Conservation (phyloP, 352 stramenopile genomes). For the Phytophthora capsici region DNA sequence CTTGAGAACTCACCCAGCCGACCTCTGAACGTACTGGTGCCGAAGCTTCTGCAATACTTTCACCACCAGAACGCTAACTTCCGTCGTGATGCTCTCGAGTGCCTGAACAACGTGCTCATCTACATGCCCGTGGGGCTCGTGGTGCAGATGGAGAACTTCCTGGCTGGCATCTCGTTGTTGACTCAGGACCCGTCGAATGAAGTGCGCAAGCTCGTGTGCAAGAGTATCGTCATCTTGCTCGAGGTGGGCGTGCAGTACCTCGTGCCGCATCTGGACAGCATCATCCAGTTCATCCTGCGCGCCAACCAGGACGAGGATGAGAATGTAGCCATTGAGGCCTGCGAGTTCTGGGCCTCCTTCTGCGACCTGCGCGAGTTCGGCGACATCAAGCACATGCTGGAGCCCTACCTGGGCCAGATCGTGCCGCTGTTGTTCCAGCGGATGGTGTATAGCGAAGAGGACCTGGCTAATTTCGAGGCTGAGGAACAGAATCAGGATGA, state of each 20-base stretch:
- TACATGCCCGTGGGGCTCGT: conserved; percentile 90
- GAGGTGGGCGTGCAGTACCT: conserved; percentile 91
- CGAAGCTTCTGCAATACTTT: conserved; percentile 91
- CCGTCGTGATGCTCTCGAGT: conserved; percentile 88
- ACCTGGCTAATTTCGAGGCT: conserved; percentile 90
- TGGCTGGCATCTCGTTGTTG: conserved; percentile 89
- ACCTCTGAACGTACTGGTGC: conserved; percentile 87
- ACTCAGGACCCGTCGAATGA: conserved; percentile 84
- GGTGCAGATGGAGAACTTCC: conserved; percentile 91
- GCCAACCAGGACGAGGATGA: conserved; percentile 88
- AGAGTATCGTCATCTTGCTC: conserved; percentile 91
- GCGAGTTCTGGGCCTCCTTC: conserved; percentile 92
- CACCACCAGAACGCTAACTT: conserved; percentile 79
- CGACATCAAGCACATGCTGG: conserved; percentile 92
- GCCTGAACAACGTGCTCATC: conserved; percentile 90
- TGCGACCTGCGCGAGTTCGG: conserved; percentile 89
- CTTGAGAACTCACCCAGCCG: conserved; percentile 89
- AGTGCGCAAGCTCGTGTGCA: conserved; percentile 89
- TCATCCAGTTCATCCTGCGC: conserved; percentile 93
- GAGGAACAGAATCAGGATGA: conserved; percentile 90
- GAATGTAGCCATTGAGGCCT: conserved; percentile 88
- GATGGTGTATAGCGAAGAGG: conserved; percentile 96
- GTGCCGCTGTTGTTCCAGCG: conserved; percentile 93
- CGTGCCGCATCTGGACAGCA: conserved; percentile 88
- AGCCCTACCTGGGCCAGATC: conserved; percentile 89